Conservation (phyloP, 371 early-diverging fungal genomes). For the Homolaphlyctis polyrhiza region DNA sequence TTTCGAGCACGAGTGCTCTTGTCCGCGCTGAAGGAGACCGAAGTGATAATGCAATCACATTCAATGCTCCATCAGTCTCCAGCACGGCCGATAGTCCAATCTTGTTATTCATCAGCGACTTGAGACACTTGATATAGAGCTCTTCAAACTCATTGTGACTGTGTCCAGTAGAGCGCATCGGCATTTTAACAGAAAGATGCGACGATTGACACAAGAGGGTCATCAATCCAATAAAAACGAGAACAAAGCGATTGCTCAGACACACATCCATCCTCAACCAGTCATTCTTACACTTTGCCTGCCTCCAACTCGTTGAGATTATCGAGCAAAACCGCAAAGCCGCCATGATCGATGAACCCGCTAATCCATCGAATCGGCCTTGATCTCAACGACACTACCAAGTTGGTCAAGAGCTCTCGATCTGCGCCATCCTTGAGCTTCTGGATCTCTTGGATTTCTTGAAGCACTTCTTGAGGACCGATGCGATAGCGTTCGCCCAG, state of each 20-base stretch:
- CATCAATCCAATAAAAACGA: background rate
- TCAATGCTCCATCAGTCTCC: conserved; percentile 31
- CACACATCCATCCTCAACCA: background rate
- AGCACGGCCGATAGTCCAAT: conserved; percentile 48
- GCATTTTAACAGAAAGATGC: background rate
- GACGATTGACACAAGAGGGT: background rate
- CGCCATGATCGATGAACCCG: conserved; percentile 44
- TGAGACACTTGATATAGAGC: conserved; percentile 46
- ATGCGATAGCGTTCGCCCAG: conserved; percentile 38
- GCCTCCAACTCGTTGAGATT: conserved; percentile 30
- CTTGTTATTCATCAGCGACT: conserved; percentile 52
- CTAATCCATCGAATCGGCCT: conserved; percentile 48
- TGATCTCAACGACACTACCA: conserved; percentile 39
- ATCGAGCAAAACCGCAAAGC: conserved; percentile 34
- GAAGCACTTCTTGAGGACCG: conserved; percentile 23
- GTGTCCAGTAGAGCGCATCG: background rate
- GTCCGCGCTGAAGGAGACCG: conserved; percentile 39
- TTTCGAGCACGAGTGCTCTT: conserved; percentile 39
- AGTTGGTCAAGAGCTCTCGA: conserved; percentile 27
- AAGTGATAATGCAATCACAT: conserved; percentile 41
- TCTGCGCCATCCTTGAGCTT: conserved; percentile 26
- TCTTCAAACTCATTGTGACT: conserved; percentile 44
- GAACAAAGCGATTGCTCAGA: background rate
- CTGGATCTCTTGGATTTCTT: conserved; percentile 30
- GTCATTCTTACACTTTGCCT: background rate